Percentiles rank a stretch among this genome's conserved stretches.
Evolutionary conservation across 805 yeast species (phyloP).

Genomic region (Torulaspora gathmanii): DNA sequence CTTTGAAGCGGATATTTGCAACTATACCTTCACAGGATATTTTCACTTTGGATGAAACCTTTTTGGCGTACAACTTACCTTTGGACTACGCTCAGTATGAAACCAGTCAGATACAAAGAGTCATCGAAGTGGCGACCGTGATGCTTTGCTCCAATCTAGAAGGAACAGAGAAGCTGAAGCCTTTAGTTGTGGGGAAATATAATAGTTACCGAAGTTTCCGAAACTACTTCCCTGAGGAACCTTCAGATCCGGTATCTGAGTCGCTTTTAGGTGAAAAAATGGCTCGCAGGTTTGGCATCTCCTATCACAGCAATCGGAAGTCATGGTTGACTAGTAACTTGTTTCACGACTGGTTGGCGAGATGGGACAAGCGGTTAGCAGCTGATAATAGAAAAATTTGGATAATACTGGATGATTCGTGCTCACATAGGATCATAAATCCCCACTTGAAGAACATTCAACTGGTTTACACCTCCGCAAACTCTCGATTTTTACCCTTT

Average conservation of each 20-base stretch:
- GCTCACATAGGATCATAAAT: constrained; percentile 56
- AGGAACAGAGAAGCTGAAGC: constrained; percentile 59
- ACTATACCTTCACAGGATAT: constrained; percentile 49
- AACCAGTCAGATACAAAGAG: constrained; percentile 35
- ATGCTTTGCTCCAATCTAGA: constrained; percentile 60
- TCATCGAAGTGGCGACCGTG: constrained; percentile 45
- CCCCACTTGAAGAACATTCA: constrained; percentile 43
- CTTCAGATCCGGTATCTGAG: constrained; percentile 27
- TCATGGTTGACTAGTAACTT: constrained; percentile 60
- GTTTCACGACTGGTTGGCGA: constrained; percentile 57
- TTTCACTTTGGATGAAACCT: constrained; percentile 58
- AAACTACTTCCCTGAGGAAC: constrained; percentile 34
- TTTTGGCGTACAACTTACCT: constrained; percentile 55
- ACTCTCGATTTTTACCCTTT: constrained; percentile 50
- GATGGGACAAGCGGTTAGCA: constrained; percentile 53
- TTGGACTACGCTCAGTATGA: constrained; percentile 51
- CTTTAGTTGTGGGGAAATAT: constrained; percentile 55
- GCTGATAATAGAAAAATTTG: constrained; percentile 49
- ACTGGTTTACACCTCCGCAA: constrained; percentile 39
- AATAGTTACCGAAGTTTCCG: constrained; percentile 44
- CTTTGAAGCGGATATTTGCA: constrained; percentile 43
- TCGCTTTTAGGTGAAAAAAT: constrained; percentile 40
- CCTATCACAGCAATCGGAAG: constrained; percentile 55
- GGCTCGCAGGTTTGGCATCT: constrained; percentile 47
- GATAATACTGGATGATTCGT: constrained; percentile 55